Evolutionary conservation across 257 asterid genomes (phyloP), one percentile per base, ranked within the genome.

Genomic region (Paulownia fortunei): DNA sequence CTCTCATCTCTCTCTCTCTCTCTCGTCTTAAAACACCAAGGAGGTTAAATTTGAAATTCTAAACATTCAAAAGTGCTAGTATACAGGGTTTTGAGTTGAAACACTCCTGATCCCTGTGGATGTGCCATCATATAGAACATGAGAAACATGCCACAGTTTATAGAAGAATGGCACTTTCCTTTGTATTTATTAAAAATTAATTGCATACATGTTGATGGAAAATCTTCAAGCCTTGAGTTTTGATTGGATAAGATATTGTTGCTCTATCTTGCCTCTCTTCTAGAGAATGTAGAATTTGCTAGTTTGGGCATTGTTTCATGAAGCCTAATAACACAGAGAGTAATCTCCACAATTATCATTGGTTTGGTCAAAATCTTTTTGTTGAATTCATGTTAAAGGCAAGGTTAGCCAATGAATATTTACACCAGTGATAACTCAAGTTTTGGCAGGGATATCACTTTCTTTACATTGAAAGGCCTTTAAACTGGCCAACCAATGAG

Each of bases 401-500:
- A 72, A 41, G 24, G 3, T 76, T 76, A 37, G 24, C 34, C 27
- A 49, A 63, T 21, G 52, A 36, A 18, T 41, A 41, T 49, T 26
- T 42, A 7, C 26, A 67, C 63, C 36, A 39, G 11, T 56, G 74
- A 32, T 30, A 59, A 32, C 68, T 30, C 68, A 36, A 21, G 10
- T 24, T 37, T 51, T 16, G 26, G 70, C 11, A 60, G 55, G 15
- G 30, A 30, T 65, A 64, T 78, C 47, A 26, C 24, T 63, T 27
- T 78, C 61, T 39, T 39, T 62, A 41, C 52, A 51, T 59, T 32
- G 54, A 41, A 51, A 26, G 76, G 79, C 64, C 61, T 73, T 56
- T 69, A 56, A 77, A 44, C 46, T 32, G 62, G 79, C 56, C 59
- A 69, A 47, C 49, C 61, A 1, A 32, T 58, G 76, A 56, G 59